These are phyloP conservation scores for Jimgerdemannia flammicorona DNA, from an alignment of 192 early-diverging fungal species.

Conservation along the genomic window DNA sequence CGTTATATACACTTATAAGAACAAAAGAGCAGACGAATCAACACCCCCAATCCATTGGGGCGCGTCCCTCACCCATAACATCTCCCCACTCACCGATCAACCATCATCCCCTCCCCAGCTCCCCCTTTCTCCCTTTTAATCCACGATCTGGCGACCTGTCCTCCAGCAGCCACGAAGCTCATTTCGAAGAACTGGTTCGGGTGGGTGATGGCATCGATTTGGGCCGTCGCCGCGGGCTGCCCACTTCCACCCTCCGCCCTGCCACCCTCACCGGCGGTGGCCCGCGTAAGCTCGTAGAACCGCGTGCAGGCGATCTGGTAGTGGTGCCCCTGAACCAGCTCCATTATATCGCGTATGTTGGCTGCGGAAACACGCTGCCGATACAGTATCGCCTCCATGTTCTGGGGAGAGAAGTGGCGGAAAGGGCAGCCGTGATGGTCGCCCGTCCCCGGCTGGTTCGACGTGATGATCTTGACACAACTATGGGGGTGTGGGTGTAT, in stretches of 20 bases:
- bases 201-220: too few relatives aligned
- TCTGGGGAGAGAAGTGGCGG: constrained; percentile 68
- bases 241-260: constrained; percentile 30
- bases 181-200: too few relatives aligned
- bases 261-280: too few relatives aligned
- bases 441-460: constrained; percentile 70
- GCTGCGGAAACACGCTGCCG: constrained; percentile 54
- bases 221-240: background rate
- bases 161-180: too few relatives aligned
- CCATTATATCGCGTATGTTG: constrained; percentile 61
- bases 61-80: too few relatives aligned
- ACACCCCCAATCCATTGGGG: too few relatives aligned
- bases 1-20: too few relatives aligned
- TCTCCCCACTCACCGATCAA: too few relatives aligned
- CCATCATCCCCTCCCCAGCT: too few relatives aligned
- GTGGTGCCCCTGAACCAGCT: constrained; percentile 67
- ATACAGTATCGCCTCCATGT: constrained; percentile 57
- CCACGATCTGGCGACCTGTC: too few relatives aligned
- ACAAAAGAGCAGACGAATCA: too few relatives aligned
- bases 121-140: too few relatives aligned
- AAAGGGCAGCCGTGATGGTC: constrained; percentile 98
- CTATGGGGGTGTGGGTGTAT: constrained; percentile 19
- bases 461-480: constrained; percentile 85
- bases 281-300: constrained; percentile 70
- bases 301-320: constrained; percentile 93